Evolutionary conservation across 768 basidiomycete species (phyloP), one percentile per base, ranked within the genome.

Genomic region (Hericium coralloides): DNA sequence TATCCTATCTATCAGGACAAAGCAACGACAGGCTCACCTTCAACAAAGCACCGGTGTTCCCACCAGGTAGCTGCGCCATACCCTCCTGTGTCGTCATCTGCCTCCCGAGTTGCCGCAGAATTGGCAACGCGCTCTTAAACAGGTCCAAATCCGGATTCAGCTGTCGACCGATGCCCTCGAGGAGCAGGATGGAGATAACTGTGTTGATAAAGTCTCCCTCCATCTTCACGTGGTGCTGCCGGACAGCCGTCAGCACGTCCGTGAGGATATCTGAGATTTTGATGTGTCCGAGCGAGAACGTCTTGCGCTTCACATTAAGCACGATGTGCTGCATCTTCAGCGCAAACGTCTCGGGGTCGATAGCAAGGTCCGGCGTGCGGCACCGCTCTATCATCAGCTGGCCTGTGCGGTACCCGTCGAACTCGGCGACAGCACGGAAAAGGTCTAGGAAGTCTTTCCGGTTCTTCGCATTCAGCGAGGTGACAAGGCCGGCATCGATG

Each of bases 191-290:
- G 10, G 90, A 91, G 58, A 99, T 88, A 58, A 99, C 93, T 0
- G 97, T 98, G 71, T 99, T 99, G 67, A 98, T 85, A 67, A 99
- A 99, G 69, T 98, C 97, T 14, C 87, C 93, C 73, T 99, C 95
- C 85, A 99, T 90, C 76, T 92, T 98, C 61, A 98, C 97, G 67
- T 97, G 95, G 69, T 98, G 95, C 62, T 81, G 77, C 57, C 94
- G 76, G 3, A 99, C 95, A 37, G 85, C 83, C 64, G 74, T 85
- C 51, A 99, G 74, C 8, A 98, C 97, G 60, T 95, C 89, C 3
- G 82, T 89, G 31, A 98, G 74, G 59, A 99, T 83, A 69, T 98
- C 95, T 26, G 90, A 87, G 55, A 99, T 97, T 69, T 90, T 92
- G 73, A 99, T 92, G 69, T 92, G 86, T n/a, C 92, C 94, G 4